Evolutionary conservation across 345 rosid genomes (phyloP), one percentile per base, ranked within the genome.

Genomic region (Pistacia atlantica): DNA sequence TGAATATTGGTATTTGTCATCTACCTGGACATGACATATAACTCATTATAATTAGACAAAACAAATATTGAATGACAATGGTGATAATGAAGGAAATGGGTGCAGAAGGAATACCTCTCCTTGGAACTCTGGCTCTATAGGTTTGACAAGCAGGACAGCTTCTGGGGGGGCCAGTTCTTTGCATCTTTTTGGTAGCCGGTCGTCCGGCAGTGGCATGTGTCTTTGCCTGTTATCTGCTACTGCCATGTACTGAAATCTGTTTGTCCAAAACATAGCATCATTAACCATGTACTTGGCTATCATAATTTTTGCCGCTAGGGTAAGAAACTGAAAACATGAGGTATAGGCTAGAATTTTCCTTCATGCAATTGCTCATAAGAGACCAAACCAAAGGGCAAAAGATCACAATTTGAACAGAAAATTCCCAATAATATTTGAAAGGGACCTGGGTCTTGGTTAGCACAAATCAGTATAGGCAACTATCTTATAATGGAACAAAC

Each of bases 1-100:
- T 1, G 98, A 93, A 70, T 95, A 95, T 68, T 95, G 84, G 73
- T 91, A 95, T 86, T 95, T 91, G 73, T 95, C 98, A 86, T 95
- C 98, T 77, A 95, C 96, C 95, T 94, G 75, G 55, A 63, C 2
- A 56, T 31, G 8, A 45, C 6, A 42, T 28, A 31, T 0, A 69
- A n/a, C 42, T 69, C 20, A 60, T 8, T 55, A 74, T 16, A 11
- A 20, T 31, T 51, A 48, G 52, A 1, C 0, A 38, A 13, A 14
- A 7, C 5, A 11, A 13, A 67, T 64, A 6, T 11, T 52, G 38
- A 3, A 58, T 13, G 2, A 11, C 28, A 38, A 18, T 33, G n/a
- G 31, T 20, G 63, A 59, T 11, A 2, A 64, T 1, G 5, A 35
- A 31, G 28, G 56, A 46, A 25, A 12, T 2, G n/a, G 52, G 35